These are phyloP conservation scores for Ploettnerulaceae sp. DNA, from an alignment of 2,329 filamentous ascomycete genomes.

Conservation along the genomic window DNA sequence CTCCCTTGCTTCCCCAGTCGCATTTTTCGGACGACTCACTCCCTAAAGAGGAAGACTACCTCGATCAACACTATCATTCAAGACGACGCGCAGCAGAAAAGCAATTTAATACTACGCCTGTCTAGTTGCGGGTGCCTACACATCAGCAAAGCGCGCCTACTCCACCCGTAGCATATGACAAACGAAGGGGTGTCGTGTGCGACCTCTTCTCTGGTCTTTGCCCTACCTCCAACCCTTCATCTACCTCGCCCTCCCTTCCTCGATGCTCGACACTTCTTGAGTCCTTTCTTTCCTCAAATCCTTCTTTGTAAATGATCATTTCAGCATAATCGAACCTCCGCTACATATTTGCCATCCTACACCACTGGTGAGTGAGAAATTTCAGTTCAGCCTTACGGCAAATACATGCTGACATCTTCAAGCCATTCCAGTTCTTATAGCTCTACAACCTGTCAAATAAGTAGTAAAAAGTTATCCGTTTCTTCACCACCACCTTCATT, in stretches of 20 bases:
- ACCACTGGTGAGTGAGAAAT: constrained; percentile 29
- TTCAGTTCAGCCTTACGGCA: constrained; percentile 32
- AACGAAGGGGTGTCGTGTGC: constrained; percentile 36
- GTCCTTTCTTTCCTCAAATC: constrained; percentile 20
- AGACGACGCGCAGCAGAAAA: constrained; percentile 18
- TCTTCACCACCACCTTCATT: constrained; percentile 22
- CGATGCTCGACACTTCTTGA: constrained; percentile 31
- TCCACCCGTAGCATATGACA: constrained; percentile 33
- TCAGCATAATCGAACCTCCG: constrained; percentile 25
- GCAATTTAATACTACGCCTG: constrained; percentile 12
- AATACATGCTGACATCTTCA: constrained; percentile 32
- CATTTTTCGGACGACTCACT: constrained; percentile 21
- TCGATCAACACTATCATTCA: constrained; percentile 17
- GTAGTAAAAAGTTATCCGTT: constrained; percentile 26
- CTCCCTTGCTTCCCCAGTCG: constrained; percentile 28
- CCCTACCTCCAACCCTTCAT: constrained; percentile 31
- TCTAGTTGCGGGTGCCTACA: constrained; percentile 32
- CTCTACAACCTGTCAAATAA: constrained; percentile 33
- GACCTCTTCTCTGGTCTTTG: constrained; percentile 25
- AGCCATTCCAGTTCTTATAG: constrained; percentile 33
- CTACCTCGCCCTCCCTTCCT: constrained; percentile 27
- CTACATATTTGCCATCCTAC: constrained; percentile 31
- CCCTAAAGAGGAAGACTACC: constrained; percentile 19
- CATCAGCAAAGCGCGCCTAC: constrained; percentile 28
- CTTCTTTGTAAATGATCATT: constrained; percentile 34